Conservation (phyloP, 345 rosid genomes). For the Psidium friedrichsthalianum region DNA sequence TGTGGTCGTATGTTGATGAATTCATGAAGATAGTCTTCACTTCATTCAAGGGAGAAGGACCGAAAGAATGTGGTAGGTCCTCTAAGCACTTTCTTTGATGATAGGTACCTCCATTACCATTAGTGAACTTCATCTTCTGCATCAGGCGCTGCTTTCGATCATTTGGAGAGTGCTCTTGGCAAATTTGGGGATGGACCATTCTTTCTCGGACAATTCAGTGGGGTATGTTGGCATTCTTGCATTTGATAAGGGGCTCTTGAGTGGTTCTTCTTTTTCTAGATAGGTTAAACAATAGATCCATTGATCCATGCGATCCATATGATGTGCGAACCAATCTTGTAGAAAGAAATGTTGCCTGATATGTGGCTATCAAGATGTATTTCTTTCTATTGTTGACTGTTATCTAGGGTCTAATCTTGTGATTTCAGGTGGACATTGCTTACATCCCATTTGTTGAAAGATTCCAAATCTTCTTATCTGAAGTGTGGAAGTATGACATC, state of each 20-base stretch:
- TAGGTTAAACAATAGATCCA: background rate
- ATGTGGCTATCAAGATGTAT: background rate
- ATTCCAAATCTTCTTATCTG: conserved; percentile 37
- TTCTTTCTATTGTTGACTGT: background rate
- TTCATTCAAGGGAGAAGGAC: conserved; percentile 56
- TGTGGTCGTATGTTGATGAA: conserved; percentile 40
- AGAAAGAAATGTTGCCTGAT: background rate
- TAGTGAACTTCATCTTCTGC: conserved; percentile 1
- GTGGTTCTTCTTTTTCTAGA: background rate
- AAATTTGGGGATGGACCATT: conserved; percentile 79
- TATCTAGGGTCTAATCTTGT: background rate
- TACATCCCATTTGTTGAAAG: conserved; percentile 63
- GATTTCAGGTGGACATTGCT: conserved; percentile 61
- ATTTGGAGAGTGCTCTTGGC: conserved; percentile 53
- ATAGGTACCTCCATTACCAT: background rate
- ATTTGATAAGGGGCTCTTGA: background rate
- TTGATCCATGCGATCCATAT: background rate
- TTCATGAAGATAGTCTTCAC: conserved; percentile 22
- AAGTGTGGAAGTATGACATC: conserved; percentile 40
- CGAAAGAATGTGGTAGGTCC: conserved; percentile 42
- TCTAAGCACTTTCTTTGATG: background rate
- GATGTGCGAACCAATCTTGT: background rate
- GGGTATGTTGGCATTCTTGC: conserved; percentile 22
- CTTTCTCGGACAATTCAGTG: conserved; percentile 73
- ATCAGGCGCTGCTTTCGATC: conserved; percentile 61